Conservation (phyloP, 1,284 basidiomycete species). For the Puccinia triticina region DNA sequence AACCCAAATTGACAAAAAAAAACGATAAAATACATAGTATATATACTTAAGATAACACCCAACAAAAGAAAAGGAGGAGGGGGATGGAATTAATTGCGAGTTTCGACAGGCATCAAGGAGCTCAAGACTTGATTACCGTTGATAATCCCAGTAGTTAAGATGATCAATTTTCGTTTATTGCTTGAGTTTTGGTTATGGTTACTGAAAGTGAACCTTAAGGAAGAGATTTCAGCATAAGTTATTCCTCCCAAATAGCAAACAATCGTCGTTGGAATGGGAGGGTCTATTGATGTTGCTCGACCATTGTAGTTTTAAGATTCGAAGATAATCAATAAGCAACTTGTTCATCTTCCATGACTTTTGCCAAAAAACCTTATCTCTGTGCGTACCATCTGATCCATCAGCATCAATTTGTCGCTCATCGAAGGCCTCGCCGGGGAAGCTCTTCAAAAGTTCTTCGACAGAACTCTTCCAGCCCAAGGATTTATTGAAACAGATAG, state of each 20-base stretch:
- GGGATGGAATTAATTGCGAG: constrained; percentile 8
- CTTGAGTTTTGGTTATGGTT: constrained; percentile 64
- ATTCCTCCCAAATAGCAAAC: constrained; percentile 99
- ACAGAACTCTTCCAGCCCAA: constrained; percentile 94
- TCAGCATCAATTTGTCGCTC: constrained; percentile 66
- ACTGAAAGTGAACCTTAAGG: constrained; percentile 70
- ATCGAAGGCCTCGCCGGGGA: constrained; percentile 81
- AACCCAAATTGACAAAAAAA: neutral
- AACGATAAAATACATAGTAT: neutral
- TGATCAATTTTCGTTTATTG: constrained; percentile 54
- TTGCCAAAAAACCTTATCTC: neutral
- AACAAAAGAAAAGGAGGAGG: neutral
- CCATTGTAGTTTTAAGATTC: neutral
- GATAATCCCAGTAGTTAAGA: constrained; percentile 55
- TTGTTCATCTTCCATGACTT: neutral
- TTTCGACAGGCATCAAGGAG: constrained; percentile 50
- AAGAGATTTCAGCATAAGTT: constrained; percentile 94
- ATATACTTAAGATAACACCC: neutral
- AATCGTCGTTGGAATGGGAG: constrained; percentile 69
- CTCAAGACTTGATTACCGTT: constrained; percentile 54
- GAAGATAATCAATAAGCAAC: neutral
- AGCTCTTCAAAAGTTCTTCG: constrained; percentile 77
- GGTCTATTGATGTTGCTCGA: constrained; percentile 2
- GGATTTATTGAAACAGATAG: constrained; percentile 63
- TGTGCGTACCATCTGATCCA: constrained; percentile 53